phyloP scores from a whole-genome alignment of 2,329 filamentous ascomycete genomes.

The Lachnellula occidentalis region DNA sequence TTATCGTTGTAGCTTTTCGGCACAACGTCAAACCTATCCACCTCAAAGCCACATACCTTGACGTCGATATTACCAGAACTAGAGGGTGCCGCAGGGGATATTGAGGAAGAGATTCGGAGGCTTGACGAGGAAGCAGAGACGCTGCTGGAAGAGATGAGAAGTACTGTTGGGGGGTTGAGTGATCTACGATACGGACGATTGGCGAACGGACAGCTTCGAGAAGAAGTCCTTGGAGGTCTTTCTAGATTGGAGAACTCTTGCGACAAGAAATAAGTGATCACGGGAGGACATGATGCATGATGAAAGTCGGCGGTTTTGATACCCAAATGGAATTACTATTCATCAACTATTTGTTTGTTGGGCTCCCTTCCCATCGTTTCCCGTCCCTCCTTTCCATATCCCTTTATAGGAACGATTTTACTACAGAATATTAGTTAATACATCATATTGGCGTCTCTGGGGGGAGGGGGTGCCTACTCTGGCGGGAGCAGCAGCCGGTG shows the following conservation, averaged over 20 bases:
- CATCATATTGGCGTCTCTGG: conserved; percentile 16
- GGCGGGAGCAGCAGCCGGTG: conserved; percentile 15
- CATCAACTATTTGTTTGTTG: conserved; percentile 20
- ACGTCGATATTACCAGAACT: conserved; percentile 63
- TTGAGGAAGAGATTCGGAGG: conserved; percentile 62
- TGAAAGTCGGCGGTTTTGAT: conserved; percentile 19
- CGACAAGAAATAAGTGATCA: conserved; percentile 12
- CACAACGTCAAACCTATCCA: conserved; percentile 38
- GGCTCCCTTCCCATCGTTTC: conserved; percentile 5
- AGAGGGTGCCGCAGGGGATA: conserved; percentile 55
- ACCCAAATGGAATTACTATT: conserved; percentile 27
- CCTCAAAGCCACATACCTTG: conserved; percentile 52
- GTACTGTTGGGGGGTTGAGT: conserved; percentile 67
- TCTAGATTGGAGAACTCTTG: conserved; percentile 47
- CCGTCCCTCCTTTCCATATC: conserved; percentile 1
- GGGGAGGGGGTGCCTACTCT: conserved; percentile 25
- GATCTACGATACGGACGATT: conserved; percentile 78
- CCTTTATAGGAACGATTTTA: conserved; percentile 4
- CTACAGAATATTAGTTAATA: conserved; percentile 15
- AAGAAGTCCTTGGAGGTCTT: conserved; percentile 64
- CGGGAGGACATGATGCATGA: neutral
- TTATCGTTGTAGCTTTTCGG: conserved; percentile 51
- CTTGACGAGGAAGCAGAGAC: conserved; percentile 59
- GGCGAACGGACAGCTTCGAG: conserved; percentile 54
- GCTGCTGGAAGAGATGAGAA: conserved; percentile 56